Evolutionary conservation across 306 rosid species (phyloP).

Genomic region (Carpinus viminea): DNA sequence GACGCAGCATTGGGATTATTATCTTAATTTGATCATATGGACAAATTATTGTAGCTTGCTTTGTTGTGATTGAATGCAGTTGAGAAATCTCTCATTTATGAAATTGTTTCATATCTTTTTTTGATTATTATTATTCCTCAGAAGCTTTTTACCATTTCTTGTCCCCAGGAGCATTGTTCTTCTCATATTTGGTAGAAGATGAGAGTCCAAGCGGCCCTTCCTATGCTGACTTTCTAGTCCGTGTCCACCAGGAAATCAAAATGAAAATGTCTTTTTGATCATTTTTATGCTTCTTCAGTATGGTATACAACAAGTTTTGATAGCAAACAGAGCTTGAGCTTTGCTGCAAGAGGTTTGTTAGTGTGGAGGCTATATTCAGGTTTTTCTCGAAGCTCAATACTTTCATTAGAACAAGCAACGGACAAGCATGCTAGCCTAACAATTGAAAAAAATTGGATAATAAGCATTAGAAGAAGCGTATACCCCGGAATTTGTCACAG

Average conservation of each 20-base stretch:
- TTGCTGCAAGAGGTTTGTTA: no score
- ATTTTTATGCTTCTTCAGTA: constrained; percentile 16
- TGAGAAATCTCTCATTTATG: background rate
- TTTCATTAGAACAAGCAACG: no score
- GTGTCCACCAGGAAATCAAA: constrained; percentile 92
- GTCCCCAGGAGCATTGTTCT: constrained; percentile 72
- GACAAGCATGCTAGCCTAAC: no score
- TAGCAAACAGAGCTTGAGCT: background rate
- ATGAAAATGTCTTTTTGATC: constrained; percentile 70
- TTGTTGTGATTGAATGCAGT: background rate
- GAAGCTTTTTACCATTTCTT: background rate
- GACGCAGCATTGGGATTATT: background rate
- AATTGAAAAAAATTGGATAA: no score
- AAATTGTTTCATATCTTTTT: background rate
- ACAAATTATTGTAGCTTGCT: background rate
- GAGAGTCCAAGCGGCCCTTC: constrained; percentile 76
- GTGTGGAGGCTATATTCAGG: no score
- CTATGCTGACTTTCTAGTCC: constrained; percentile 88
- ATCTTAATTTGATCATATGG: background rate
- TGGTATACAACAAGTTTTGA: constrained; percentile 41
- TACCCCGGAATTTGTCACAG: background rate
- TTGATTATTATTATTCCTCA: background rate
- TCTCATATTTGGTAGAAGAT: constrained; percentile 84
- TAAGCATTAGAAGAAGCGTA: background rate
- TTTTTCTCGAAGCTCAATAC: no score